A percentile compares a stretch with the other conserved stretches of the same genome.
These are phyloP conservation scores for Thozetella sp. DNA, from an alignment of 495 filamentous ascomycete genomes.

Conservation along the genomic window DNA sequence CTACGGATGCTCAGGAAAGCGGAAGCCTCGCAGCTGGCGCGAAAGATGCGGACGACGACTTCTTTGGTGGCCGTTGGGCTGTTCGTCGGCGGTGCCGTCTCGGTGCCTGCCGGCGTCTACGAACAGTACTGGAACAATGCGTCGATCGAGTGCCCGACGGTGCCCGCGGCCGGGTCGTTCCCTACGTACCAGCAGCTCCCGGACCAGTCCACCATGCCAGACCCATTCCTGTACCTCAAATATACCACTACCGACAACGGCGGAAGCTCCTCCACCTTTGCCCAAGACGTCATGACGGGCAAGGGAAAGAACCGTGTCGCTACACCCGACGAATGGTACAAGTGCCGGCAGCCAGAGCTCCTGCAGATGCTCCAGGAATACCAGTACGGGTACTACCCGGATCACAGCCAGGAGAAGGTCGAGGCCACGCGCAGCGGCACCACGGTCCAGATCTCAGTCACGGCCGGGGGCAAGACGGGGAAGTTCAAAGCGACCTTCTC, in stretches of 20 bases:
- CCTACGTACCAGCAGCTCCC: constrained; percentile 42
- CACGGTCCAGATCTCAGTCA: constrained; percentile 46
- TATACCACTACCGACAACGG: constrained; percentile 40
- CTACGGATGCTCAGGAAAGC: neutral
- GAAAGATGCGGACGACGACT: neutral
- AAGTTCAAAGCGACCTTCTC: constrained; percentile 44
- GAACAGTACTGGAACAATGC: neutral
- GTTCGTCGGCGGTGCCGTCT: neutral
- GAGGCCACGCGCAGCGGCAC: constrained; percentile 50
- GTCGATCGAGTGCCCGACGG: constrained; percentile 26
- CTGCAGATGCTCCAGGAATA: constrained; percentile 53
- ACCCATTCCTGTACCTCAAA: constrained; percentile 51
- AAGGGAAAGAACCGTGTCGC: constrained; percentile 42
- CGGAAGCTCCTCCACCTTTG: constrained; percentile 24
- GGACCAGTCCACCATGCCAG: constrained; percentile 42
- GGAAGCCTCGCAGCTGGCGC: neutral
- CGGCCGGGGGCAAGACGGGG: constrained; percentile 45
- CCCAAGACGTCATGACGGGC: constrained; percentile 35
- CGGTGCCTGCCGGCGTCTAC: neutral
- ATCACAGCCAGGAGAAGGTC: constrained; percentile 50
- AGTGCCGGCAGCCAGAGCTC: constrained; percentile 54
- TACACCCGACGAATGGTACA: constrained; percentile 50
- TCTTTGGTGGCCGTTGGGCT: neutral
- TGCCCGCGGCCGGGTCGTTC: constrained; percentile 31
- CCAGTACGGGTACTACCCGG: constrained; percentile 57